Evolutionary conservation across 345 rosid species (phyloP), one percentile per base, ranked within the genome.

Genomic region (Stellera chamaejasme): DNA sequence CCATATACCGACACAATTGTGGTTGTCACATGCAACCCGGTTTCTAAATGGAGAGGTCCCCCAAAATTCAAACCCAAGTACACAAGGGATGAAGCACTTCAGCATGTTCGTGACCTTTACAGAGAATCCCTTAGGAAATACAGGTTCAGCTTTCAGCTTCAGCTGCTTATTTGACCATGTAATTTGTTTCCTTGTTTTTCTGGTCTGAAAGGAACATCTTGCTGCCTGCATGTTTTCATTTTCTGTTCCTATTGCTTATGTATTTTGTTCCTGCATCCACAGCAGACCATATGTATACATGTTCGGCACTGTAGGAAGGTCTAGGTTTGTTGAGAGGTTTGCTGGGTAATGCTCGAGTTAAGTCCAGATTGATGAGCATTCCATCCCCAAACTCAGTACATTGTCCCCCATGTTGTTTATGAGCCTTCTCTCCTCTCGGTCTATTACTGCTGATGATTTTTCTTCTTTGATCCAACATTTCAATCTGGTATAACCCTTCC

Each of bases 1-100:
- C 99, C 96, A 27, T 87, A 84, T 68, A 83, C 92, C 0, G 97
- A 87, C 62, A 74, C 82, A 1, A 92, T 87, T 44, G 96, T 93
- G 62, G 87, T 90, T 71, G 97, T 93, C 66, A 87, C 80, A 13
- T 90, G 96, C 81, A 93, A 87, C 72, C 97, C 96, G 69, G 71
- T 83, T 63, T 87, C 92, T 45, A 90, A 82, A 72, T 80, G 95
- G 97, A 77, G 67, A 74, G 95, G 96, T 53, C 76, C 88, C 55
- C 96, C 97, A 27, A 83, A 87, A 59, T 72, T 64, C 70, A 87
- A 80, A 67, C 90, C 97, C 50, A 83, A 87, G 69, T 87, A 85
- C 62, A 85, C 76, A 6, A 45, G 50, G 14, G 92, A 84, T 27
- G 99, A 83, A 69, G 90, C 96, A 54, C 48, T 87, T 49, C 83